A percentile compares a stretch with the other conserved stretches of the same genome.
Conservation (phyloP, 2,329 filamentous ascomycete genomes). For the Paecilomyces sp. region DNA sequence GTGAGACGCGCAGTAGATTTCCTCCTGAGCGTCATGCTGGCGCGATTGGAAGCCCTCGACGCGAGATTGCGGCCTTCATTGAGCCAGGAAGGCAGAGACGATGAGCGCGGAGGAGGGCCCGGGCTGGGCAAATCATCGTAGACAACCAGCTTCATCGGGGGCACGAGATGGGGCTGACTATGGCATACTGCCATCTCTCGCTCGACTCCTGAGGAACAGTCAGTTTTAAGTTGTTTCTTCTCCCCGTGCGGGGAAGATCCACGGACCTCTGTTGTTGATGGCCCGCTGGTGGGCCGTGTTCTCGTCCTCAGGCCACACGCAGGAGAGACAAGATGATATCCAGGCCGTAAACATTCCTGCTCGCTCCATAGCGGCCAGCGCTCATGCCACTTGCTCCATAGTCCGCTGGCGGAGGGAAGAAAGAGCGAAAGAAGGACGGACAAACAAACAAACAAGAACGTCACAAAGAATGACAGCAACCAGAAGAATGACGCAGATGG, state of each 20-base stretch:
- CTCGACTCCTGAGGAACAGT: conserved; percentile 24
- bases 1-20: conserved; percentile 22
- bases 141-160: conserved; percentile 39
- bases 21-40: conserved; percentile 32
- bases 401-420: conserved; percentile 3
- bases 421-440: conserved; percentile 1
- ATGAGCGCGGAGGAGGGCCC: conserved; percentile 20
- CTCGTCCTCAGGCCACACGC: conserved; percentile 21
- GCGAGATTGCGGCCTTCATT: conserved; percentile 30
- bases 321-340: conserved; percentile 33
- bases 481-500: not conserved
- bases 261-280: conserved; percentile 14
- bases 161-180: conserved; percentile 39
- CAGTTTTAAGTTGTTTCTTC: not conserved
- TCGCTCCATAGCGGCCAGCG: conserved; percentile 28
- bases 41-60: conserved; percentile 32
- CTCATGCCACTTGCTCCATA: conserved; percentile 10
- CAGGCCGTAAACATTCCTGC: conserved; percentile 32
- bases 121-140: conserved; percentile 34
- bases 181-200: conserved; percentile 39
- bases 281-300: conserved; percentile 17
- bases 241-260: not conserved
- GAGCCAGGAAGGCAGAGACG: conserved; percentile 33
- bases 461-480: not conserved
- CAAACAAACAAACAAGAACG: not conserved